Evolutionary conservation across 345 rosid genomes (phyloP).

Genomic region (Xanthoceras sorbifolium): DNA sequence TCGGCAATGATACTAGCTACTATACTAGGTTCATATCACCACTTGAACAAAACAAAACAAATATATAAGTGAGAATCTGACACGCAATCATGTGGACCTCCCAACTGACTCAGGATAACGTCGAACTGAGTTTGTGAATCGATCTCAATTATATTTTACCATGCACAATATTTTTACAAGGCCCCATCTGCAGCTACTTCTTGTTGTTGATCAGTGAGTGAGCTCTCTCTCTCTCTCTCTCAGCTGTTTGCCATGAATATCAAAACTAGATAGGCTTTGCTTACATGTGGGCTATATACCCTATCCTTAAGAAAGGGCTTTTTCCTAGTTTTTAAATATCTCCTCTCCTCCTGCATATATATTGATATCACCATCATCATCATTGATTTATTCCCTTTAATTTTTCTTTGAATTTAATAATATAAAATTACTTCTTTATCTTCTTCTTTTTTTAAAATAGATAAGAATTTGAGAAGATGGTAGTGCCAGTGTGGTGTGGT

Average conservation of each 20-base stretch:
- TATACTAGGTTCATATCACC: not conserved
- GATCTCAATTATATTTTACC: not conserved
- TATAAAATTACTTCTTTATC: too few relatives aligned
- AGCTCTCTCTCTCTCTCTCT: too few relatives aligned
- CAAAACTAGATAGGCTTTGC: not conserved
- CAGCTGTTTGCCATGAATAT: not conserved
- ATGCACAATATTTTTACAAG: not conserved
- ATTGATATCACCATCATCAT: not conserved
- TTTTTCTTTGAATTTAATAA: not conserved
- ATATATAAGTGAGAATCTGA: conserved; percentile 10
- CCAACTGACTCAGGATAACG: not conserved
- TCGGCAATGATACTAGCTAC: not conserved
- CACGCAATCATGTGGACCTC: conserved; percentile 18
- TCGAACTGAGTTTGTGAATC: not conserved
- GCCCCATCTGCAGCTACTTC: not conserved
- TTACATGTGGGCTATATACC: not conserved
- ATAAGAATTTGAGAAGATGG: too few relatives aligned
- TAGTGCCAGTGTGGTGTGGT: too few relatives aligned
- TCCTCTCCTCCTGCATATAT: too few relatives aligned
- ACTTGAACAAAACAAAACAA: not conserved
- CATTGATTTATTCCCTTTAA: not conserved
- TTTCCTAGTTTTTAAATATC: too few relatives aligned
- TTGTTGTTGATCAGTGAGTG: too few relatives aligned
- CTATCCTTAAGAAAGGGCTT: not conserved
- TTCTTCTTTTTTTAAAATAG: too few relatives aligned